Percentiles rank a stretch among this genome's conserved stretches.
phyloP scores from a whole-genome alignment of 305 asterid genomes.

The Nicotiana rustica region DNA sequence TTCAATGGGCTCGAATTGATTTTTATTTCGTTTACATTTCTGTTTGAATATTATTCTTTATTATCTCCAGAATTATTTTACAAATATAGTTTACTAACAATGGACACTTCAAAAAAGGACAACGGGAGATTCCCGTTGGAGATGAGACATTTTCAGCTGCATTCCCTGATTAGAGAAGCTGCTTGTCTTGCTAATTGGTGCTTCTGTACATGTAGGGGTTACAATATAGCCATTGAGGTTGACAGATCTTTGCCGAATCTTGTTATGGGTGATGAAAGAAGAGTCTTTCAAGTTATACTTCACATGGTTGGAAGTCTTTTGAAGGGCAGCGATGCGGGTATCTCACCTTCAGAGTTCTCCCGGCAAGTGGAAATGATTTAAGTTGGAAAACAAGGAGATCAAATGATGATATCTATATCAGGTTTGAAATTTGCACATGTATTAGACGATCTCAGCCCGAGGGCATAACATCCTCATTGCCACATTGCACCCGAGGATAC shows the following conservation, averaged over 20 bases:
- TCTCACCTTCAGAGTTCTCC: slow-evolving; percentile 60
- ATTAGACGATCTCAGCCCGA: slow-evolving; percentile 46
- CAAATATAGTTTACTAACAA: too few species aligned
- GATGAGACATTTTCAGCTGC: slow-evolving; percentile 67
- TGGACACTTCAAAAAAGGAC: slow-evolving; percentile 61
- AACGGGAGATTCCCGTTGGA: slow-evolving; percentile 66
- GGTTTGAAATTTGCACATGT: slow-evolving; percentile 67
- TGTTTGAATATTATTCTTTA: too few species aligned
- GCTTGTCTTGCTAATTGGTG: slow-evolving; percentile 83
- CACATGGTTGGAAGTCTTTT: slow-evolving; percentile 87
- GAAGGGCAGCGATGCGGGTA: slow-evolving; percentile 61
- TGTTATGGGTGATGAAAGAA: slow-evolving; percentile 91
- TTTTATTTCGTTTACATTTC: too few species aligned
- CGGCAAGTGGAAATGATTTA: slow-evolving; percentile 59
- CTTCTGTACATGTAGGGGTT: slow-evolving; percentile 70
- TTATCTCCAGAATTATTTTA: too few species aligned
- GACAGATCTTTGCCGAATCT: slow-evolving; percentile 74
- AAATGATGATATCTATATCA: slow-evolving; percentile 57
- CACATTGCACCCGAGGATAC: slow-evolving; percentile 46
- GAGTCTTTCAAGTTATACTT: slow-evolving; percentile 85
- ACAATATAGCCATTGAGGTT: slow-evolving; percentile 61
- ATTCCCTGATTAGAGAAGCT: slow-evolving; percentile 72
- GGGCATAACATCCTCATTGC: slow-evolving; percentile 55
- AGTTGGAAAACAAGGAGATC: slow-evolving; percentile 74
- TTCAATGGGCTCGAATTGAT: too few species aligned